Conservation (phyloP, 371 early-diverging fungal genomes). For the Dinochytrium kinnereticum region DNA sequence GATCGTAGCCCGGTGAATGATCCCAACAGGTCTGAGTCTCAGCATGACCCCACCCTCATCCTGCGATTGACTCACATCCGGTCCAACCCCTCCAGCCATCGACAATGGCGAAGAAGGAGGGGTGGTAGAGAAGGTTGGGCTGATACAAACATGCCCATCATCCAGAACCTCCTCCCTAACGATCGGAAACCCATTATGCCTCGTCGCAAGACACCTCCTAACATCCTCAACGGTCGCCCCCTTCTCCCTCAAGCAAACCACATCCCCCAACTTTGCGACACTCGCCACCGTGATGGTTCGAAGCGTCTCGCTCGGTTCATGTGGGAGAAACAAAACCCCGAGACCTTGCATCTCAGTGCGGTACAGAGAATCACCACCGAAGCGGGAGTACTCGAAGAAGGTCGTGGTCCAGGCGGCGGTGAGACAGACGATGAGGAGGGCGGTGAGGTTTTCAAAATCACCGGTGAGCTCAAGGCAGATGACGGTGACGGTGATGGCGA, state of each 20-base stretch:
- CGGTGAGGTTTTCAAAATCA: slow-evolving; percentile 37
- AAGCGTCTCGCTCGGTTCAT: slow-evolving; percentile 32
- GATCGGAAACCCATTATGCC: slow-evolving; percentile 27
- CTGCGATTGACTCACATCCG: not conserved
- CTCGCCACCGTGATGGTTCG: slow-evolving; percentile 23
- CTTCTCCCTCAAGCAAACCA: slow-evolving; percentile 7
- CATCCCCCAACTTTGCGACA: slow-evolving; percentile 19
- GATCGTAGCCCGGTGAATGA: slow-evolving; percentile 20
- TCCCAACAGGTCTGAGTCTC: slow-evolving; percentile 21
- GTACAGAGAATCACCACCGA: slow-evolving; percentile 40
- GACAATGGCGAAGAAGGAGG: not conserved
- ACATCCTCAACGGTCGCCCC: slow-evolving; percentile 18
- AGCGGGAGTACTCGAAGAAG: slow-evolving; percentile 11
- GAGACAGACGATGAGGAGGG: slow-evolving; percentile 33
- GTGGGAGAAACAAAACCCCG: slow-evolving; percentile 38
- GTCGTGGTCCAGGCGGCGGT: slow-evolving; percentile 21
- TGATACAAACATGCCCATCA: not conserved
- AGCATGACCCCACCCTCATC: not conserved
- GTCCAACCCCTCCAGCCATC: not conserved
- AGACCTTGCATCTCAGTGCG: slow-evolving; percentile 44
- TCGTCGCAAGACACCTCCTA: slow-evolving; percentile 1
- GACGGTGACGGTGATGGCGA: slow-evolving; percentile 41
- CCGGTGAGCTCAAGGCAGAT: slow-evolving; percentile 42
- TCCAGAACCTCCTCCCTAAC: slow-evolving; percentile 8
- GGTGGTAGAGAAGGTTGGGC: not conserved